Percentiles rank a stretch among this genome's conserved stretches.
These are phyloP conservation scores for Casuarina cunninghamiana DNA, from an alignment of 306 rosid species.

Conservation along the genomic window DNA sequence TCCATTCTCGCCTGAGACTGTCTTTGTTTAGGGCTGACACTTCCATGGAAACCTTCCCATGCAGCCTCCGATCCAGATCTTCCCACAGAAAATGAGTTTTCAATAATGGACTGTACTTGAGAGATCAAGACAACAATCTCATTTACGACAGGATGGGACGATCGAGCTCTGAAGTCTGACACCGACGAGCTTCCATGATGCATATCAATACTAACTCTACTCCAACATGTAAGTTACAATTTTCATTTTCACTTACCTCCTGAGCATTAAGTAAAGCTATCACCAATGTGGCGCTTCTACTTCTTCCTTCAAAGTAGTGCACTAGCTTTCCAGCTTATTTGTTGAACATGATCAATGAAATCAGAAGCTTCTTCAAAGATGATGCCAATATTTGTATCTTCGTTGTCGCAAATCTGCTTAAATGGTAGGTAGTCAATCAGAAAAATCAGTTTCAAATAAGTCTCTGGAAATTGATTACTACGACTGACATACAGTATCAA, in stretches of 20 bases:
- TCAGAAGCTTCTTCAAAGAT: conserved; percentile 83
- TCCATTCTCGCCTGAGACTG: too few relatives aligned
- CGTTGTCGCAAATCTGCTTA: conserved; percentile 67
- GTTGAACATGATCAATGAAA: conserved; percentile 70
- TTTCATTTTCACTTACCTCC: conserved; percentile 77
- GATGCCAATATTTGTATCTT: conserved; percentile 67
- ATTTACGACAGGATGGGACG: too few relatives aligned
- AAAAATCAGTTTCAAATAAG: neutral
- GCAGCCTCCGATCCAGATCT: too few relatives aligned
- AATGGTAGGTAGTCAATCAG: conserved; percentile 9
- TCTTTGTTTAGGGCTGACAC: too few relatives aligned
- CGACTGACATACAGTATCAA: neutral
- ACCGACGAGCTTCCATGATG: too few relatives aligned
- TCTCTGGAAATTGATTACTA: neutral
- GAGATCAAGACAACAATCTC: too few relatives aligned
- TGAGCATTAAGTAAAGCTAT: conserved; percentile 92
- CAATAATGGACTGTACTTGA: too few relatives aligned
- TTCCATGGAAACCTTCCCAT: too few relatives aligned
- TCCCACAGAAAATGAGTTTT: too few relatives aligned
- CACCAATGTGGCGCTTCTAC: conserved; percentile 90
- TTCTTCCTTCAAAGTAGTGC: conserved; percentile 95
- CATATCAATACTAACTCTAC: too few relatives aligned
- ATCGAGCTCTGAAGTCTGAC: too few relatives aligned
- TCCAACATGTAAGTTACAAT: too few relatives aligned
- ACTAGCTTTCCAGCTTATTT: conserved; percentile 72